Evolutionary conservation across 345 rosid genomes (phyloP).

Genomic region (Adansonia digitata): DNA sequence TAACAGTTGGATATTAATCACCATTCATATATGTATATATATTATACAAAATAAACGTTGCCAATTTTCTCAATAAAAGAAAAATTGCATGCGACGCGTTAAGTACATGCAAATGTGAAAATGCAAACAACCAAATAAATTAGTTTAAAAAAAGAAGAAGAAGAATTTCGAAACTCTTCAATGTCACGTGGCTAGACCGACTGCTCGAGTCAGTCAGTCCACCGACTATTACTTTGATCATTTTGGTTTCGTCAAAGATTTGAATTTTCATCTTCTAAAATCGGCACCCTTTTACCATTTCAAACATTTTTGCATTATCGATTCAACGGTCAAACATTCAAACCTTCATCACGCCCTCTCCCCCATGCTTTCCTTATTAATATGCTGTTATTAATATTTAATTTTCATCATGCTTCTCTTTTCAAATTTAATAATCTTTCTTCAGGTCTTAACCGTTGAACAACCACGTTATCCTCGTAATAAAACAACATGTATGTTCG

Average conservation of each 20-base stretch:
- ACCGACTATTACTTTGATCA: slow-evolving; percentile 28
- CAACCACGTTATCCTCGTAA: neutral
- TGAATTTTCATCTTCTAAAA: slow-evolving; percentile 19
- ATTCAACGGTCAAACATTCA: slow-evolving; percentile 61
- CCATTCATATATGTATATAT: neutral
- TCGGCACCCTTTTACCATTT: slow-evolving; percentile 13
- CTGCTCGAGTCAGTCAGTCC: slow-evolving; percentile 15
- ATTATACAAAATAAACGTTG: neutral
- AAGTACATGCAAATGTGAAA: neutral
- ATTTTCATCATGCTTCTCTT: neutral
- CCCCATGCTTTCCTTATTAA: neutral
- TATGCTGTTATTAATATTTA: no score
- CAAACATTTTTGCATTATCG: slow-evolving; percentile 13
- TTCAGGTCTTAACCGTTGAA: slow-evolving; percentile 2
- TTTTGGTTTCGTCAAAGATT: slow-evolving; percentile 24
- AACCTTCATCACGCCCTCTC: slow-evolving; percentile 5
- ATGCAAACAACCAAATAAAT: neutral
- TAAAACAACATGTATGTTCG: neutral
- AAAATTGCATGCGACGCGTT: slow-evolving; percentile 1
- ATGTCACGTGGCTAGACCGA: neutral
- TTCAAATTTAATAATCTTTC: neutral
- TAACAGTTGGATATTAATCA: neutral
- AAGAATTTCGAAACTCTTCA: no score
- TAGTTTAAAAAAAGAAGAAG: no score
- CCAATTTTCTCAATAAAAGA: neutral